Conservation (phyloP, 108 stramenopile species). For the Poteriospumella lacustris region DNA sequence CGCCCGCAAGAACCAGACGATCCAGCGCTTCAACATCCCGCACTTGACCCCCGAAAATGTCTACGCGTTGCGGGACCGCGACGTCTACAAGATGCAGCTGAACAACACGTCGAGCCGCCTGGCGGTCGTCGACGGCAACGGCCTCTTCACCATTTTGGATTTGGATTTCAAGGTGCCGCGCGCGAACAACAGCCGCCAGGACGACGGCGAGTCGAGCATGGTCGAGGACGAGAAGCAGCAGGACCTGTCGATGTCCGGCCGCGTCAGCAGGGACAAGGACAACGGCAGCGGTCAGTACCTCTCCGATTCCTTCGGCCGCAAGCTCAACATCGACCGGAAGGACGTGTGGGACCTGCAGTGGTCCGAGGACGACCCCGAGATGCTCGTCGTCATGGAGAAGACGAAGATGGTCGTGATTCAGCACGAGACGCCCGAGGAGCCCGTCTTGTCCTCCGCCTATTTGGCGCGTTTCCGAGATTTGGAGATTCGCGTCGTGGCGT, state of each 20-base stretch:
- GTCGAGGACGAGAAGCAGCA: background rate
- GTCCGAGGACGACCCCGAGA: slow-evolving; percentile 47
- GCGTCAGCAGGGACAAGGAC: slow-evolving; percentile 16
- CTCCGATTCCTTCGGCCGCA: slow-evolving; percentile 25
- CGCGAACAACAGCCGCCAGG: too few species aligned
- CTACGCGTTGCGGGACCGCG: slow-evolving; percentile 25
- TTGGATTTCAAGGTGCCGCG: slow-evolving; percentile 42
- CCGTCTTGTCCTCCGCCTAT: slow-evolving; percentile 48
- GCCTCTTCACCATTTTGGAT: slow-evolving; percentile 46
- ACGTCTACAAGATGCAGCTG: slow-evolving; percentile 32
- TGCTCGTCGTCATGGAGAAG: slow-evolving; percentile 59
- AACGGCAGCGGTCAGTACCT: slow-evolving; percentile 26
- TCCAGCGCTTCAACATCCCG: slow-evolving; percentile 53
- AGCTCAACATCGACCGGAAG: slow-evolving; percentile 39
- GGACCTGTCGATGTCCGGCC: background rate
- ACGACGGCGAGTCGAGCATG: background rate
- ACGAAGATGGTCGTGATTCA: slow-evolving; percentile 48
- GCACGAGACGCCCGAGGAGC: slow-evolving; percentile 47
- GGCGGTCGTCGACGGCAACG: slow-evolving; percentile 44
- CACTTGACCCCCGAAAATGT: slow-evolving; percentile 39
- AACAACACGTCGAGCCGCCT: slow-evolving; percentile 49
- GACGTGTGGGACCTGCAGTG: slow-evolving; percentile 55
- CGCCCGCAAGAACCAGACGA: slow-evolving; percentile 42
- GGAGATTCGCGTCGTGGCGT: slow-evolving; percentile 37
- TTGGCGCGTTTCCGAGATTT: slow-evolving; percentile 40